These are phyloP conservation scores for Tympanopsis confertula DNA, from an alignment of 2,329 filamentous ascomycete species.

Conservation along the genomic window DNA sequence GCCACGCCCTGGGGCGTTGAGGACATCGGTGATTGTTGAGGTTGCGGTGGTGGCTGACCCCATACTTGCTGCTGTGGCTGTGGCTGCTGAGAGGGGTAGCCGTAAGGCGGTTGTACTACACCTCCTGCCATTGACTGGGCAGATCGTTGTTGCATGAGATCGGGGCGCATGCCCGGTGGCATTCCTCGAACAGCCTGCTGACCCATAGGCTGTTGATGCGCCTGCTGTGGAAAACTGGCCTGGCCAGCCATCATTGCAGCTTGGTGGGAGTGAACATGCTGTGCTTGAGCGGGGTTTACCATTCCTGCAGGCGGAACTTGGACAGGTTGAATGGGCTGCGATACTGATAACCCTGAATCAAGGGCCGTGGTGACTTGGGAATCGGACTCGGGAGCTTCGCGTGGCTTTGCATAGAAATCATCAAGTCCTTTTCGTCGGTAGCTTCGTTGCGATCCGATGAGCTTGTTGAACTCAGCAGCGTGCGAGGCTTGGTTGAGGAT, in stretches of 20 bases:
- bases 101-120: neutral
- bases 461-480: neutral
- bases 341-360: neutral
- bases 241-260: neutral
- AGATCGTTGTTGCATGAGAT: neutral
- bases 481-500: conserved; percentile 1
- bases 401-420: neutral
- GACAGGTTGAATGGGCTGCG: neutral
- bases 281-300: neutral
- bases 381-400: neutral
- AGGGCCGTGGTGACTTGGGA: too few species aligned
- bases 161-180: neutral
- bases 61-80: neutral
- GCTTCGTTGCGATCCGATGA: neutral
- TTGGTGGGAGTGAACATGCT: neutral
- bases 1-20: neutral
- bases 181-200: neutral
- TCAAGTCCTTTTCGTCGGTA: neutral
- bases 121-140: neutral
- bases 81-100: neutral
- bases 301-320: neutral
- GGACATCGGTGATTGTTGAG: neutral
- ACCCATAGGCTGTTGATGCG: neutral
- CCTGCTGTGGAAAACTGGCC: neutral
- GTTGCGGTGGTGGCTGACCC: neutral